phyloP scores from a whole-genome alignment of 1,284 basidiomycete genomes.

The Erythrobasidium hasegawianum region DNA sequence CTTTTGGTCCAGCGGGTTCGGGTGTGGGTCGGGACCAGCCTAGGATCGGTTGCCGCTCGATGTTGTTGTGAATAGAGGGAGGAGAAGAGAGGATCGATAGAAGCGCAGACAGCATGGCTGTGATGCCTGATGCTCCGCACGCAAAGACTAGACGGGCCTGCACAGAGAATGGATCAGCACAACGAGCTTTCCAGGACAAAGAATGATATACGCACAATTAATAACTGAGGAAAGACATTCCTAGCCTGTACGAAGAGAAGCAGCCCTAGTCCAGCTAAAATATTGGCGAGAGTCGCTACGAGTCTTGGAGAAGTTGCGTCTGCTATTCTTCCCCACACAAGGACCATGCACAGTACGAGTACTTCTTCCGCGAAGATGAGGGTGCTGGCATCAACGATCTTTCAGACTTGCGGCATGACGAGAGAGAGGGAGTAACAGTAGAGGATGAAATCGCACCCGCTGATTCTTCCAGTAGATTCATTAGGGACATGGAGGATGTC shows the following conservation, averaged over 20 bases:
- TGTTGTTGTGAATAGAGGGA: not conserved
- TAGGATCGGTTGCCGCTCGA: constrained; percentile 15
- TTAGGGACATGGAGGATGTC: constrained; percentile 14
- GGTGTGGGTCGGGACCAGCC: constrained; percentile 9
- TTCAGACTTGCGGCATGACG: too few relatives aligned
- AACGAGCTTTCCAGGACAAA: not conserved
- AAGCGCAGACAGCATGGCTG: constrained; percentile 21
- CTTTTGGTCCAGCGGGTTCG: not conserved
- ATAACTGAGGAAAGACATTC: constrained; percentile 26
- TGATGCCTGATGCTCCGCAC: constrained; percentile 22
- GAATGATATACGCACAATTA: constrained; percentile 35
- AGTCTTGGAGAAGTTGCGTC: constrained; percentile 28
- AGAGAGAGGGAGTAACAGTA: too few relatives aligned
- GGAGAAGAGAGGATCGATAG: constrained; percentile 11
- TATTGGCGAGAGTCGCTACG: constrained; percentile 28
- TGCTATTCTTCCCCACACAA: constrained; percentile 34
- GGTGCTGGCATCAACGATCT: constrained; percentile 7
- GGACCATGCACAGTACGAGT: constrained; percentile 34
- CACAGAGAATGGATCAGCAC: not conserved
- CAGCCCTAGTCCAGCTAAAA: constrained; percentile 20
- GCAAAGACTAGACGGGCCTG: constrained; percentile 27
- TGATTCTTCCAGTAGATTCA: constrained; percentile 6
- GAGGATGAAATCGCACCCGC: constrained; percentile 26
- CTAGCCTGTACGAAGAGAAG: constrained; percentile 25
- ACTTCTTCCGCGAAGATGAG: constrained; percentile 41